Percentiles rank a stretch among this genome's conserved stretches.
phyloP scores from a whole-genome alignment of 805 yeast species.

The Lipomyces sp. region DNA sequence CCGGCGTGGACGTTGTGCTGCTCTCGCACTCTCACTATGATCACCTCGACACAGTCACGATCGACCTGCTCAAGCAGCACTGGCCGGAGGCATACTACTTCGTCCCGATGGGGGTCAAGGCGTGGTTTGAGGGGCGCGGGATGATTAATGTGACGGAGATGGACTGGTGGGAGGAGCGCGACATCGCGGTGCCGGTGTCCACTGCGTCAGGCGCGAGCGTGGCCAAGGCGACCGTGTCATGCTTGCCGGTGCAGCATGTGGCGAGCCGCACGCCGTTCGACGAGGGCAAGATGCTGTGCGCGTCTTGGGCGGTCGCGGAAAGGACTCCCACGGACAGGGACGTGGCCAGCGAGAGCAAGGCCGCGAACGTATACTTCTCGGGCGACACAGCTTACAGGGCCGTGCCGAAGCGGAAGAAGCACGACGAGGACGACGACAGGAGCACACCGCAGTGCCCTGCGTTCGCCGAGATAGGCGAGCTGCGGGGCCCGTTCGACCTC shows the following conservation, averaged over 20 bases:
- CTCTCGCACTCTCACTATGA: slow-evolving; percentile 78
- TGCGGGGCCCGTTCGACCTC: slow-evolving; percentile 24
- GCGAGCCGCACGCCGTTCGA: slow-evolving; percentile 13
- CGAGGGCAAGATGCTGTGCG: slow-evolving; percentile 19
- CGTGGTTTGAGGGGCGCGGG: slow-evolving; percentile 55
- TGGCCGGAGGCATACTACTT: slow-evolving; percentile 35
- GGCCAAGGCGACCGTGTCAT: slow-evolving; percentile 8
- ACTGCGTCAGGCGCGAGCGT: too few species aligned
- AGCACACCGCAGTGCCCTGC: slow-evolving; percentile 23
- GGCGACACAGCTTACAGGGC: slow-evolving; percentile 72
- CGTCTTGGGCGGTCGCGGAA: slow-evolving; percentile 22
- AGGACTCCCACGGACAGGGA: too few species aligned
- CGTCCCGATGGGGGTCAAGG: slow-evolving; percentile 75
- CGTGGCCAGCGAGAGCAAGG: background rate
- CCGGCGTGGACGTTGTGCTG: slow-evolving; percentile 64
- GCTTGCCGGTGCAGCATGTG: slow-evolving; percentile 20
- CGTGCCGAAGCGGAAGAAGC: slow-evolving; percentile 13
- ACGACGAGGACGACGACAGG: slow-evolving; percentile 19
- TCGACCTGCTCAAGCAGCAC: slow-evolving; percentile 3
- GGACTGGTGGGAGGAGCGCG: slow-evolving; percentile 84
- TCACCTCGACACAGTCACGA: slow-evolving; percentile 18
- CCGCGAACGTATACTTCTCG: slow-evolving; percentile 12
- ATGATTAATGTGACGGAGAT: slow-evolving; percentile 64
- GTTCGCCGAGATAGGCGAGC: slow-evolving; percentile 17
- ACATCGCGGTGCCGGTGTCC: slow-evolving; percentile 8